Percentiles rank a stretch among this genome's conserved stretches.
These are phyloP conservation scores for Zalaria obscura DNA, from an alignment of 2,329 filamentous ascomycete genomes.

Conservation along the genomic window DNA sequence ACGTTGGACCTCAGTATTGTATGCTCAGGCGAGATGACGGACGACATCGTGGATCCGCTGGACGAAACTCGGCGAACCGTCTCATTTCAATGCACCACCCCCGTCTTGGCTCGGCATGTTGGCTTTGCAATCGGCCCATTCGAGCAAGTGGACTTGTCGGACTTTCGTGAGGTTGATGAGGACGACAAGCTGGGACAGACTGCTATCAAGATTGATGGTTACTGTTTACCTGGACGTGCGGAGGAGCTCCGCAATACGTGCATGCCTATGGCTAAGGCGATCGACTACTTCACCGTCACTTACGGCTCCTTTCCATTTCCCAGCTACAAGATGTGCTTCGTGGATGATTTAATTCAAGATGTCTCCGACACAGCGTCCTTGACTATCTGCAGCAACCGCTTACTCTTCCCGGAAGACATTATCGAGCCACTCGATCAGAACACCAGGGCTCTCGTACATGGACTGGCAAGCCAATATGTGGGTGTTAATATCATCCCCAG, in stretches of 20 bases:
- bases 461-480: conserved; percentile 84
- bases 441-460: conserved; percentile 67
- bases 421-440: conserved; percentile 75
- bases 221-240: conserved; percentile 71
- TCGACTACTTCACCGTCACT: conserved; percentile 81
- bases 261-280: conserved; percentile 65
- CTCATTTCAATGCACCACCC: conserved; percentile 62
- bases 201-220: conserved; percentile 78
- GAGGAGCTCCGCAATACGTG: conserved; percentile 81
- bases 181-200: conserved; percentile 82
- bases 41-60: conserved; percentile 63
- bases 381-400: conserved; percentile 71
- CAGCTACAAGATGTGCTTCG: conserved; percentile 85
- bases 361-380: conserved; percentile 67
- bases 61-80: conserved; percentile 78
- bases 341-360: conserved; percentile 73
- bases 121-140: conserved; percentile 93
- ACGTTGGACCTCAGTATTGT: conserved; percentile 78
- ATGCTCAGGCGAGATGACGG: conserved; percentile 77
- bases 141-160: conserved; percentile 78
- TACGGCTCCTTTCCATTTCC: conserved; percentile 87
- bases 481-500: conserved; percentile 85
- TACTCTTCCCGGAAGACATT: conserved; percentile 73
- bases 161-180: conserved; percentile 79
- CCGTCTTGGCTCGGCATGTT: conserved; percentile 74